Evolutionary conservation across 2,329 filamentous ascomycete genomes (phyloP).

Genomic region (Huntiella abstrusa): DNA sequence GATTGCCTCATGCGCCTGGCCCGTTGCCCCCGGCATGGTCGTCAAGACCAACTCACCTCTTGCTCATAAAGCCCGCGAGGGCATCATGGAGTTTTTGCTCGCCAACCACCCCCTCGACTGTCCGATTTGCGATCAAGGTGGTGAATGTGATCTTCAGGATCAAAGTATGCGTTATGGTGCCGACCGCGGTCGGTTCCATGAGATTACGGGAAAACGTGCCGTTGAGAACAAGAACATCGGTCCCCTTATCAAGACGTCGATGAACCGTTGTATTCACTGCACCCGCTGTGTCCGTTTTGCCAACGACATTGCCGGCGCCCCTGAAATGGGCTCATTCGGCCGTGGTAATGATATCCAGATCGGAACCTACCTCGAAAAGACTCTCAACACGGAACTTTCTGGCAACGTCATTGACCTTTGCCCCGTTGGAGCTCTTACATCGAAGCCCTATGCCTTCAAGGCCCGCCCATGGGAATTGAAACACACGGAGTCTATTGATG

Average conservation of each 20-base stretch:
- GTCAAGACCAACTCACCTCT: conserved; percentile 96
- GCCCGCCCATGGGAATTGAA: conserved; percentile 94
- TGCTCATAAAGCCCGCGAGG: conserved; percentile 92
- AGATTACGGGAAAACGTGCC: conserved; percentile 85
- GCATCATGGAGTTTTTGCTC: conserved; percentile 96
- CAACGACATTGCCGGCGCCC: conserved; percentile 90
- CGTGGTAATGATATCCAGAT: conserved; percentile 97
- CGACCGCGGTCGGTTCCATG: conserved; percentile 92
- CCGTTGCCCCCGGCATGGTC: conserved; percentile 95
- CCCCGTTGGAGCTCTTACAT: conserved; percentile 88
- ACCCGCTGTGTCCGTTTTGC: conserved; percentile 94
- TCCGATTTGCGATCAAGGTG: conserved; percentile 95
- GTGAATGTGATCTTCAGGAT: conserved; percentile 96
- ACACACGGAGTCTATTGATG: conserved; percentile 89
- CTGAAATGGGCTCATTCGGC: conserved; percentile 83
- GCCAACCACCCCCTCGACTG: conserved; percentile 94
- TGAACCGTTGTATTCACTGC: conserved; percentile 99
- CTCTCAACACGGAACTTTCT: conserved; percentile 84
- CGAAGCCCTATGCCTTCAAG: conserved; percentile 95
- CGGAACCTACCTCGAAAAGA: conserved; percentile 89
- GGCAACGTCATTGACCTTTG: conserved; percentile 97
- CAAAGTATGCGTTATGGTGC: conserved; percentile 98
- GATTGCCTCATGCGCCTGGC: conserved; percentile 96
- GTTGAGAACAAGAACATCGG: conserved; percentile 99
- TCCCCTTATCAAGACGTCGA: conserved; percentile 94